Percentiles rank a stretch among this genome's conserved stretches.
Evolutionary conservation across 345 rosid species (phyloP).

Genomic region (Gossypium rotundifolium): DNA sequence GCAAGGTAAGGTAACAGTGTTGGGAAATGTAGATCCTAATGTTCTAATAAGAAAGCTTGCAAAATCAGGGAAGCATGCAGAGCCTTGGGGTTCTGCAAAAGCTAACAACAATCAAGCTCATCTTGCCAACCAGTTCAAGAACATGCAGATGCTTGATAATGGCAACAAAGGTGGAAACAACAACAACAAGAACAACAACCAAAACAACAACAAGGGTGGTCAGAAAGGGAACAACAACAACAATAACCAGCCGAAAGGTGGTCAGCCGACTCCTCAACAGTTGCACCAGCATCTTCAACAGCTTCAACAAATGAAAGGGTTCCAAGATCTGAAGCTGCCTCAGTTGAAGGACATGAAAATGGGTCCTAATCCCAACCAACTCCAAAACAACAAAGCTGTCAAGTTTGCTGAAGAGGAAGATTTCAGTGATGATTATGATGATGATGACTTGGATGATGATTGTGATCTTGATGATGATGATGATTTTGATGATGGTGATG

Average conservation of each 20-base stretch:
- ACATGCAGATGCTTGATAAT: constrained; percentile 55
- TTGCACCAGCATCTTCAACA: constrained; percentile 46
- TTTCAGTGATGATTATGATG: constrained; percentile 36
- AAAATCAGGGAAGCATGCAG: constrained; percentile 91
- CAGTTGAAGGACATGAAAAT: constrained; percentile 57
- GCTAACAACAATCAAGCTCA: constrained; percentile 46
- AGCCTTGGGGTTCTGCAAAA: constrained; percentile 68
- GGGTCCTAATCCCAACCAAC: constrained; percentile 30
- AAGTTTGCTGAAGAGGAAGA: constrained; percentile 59
- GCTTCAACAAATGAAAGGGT: constrained; percentile 55
- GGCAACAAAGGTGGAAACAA: constrained; percentile 53
- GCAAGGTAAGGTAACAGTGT: constrained; percentile 76
- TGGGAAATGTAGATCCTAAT: constrained; percentile 63
- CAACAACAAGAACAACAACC: constrained; percentile 25
- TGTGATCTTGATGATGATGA: constrained; percentile 41
- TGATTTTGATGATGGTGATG: constrained; percentile 22
- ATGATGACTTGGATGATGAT: constrained; percentile 41
- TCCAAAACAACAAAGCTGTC: constrained; percentile 38
- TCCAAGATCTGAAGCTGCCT: constrained; percentile 66
- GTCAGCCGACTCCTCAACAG: constrained; percentile 45
- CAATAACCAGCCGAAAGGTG: constrained; percentile 48
- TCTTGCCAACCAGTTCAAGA: constrained; percentile 58
- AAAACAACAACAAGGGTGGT: constrained; percentile 16
- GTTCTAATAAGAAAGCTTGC: constrained; percentile 79
- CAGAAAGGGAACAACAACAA: constrained; percentile 33